Evolutionary conservation across 169 alveolate genomes (phyloP).

Genomic region (Hepatocystis sp.): DNA sequence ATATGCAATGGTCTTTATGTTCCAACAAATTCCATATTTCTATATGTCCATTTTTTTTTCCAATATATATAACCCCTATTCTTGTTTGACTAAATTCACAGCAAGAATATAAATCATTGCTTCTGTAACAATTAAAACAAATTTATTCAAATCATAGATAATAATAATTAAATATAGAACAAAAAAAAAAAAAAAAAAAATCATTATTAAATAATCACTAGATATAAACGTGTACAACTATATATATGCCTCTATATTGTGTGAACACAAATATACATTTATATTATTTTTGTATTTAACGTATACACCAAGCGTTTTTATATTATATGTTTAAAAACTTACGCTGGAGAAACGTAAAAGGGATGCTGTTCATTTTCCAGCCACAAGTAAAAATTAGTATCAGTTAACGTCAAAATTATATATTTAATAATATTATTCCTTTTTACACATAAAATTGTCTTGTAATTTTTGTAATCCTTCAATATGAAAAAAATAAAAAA

Average conservation of each 20-base stretch:
- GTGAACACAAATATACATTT: no score
- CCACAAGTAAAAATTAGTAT: constrained; percentile 64
- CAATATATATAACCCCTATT: constrained; percentile 61
- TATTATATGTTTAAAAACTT: constrained; percentile 2
- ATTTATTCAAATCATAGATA: no score
- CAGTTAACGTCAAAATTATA: constrained; percentile 66
- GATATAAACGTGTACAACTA: no score
- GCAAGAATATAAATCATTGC: constrained; percentile 72
- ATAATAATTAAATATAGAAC: no score
- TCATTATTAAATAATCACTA: no score
- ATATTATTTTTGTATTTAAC: no score
- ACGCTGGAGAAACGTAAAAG: constrained; percentile 61
- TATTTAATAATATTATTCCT: constrained; percentile 47
- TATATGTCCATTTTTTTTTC: constrained; percentile 74
- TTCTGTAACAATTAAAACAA: constrained; percentile 10
- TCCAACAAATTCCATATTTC: constrained; percentile 74
- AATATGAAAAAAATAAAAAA: neutral
- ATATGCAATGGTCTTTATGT: constrained; percentile 40
- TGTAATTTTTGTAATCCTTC: constrained; percentile 66
- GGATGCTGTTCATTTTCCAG: constrained; percentile 64
- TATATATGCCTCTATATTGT: no score
- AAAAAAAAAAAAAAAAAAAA: no score
- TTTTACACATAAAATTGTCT: constrained; percentile 56
- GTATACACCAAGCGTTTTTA: no score
- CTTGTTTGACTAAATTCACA: constrained; percentile 71